Conservation (phyloP, 495 filamentous ascomycete species). For the Penicillium subrubescens region DNA sequence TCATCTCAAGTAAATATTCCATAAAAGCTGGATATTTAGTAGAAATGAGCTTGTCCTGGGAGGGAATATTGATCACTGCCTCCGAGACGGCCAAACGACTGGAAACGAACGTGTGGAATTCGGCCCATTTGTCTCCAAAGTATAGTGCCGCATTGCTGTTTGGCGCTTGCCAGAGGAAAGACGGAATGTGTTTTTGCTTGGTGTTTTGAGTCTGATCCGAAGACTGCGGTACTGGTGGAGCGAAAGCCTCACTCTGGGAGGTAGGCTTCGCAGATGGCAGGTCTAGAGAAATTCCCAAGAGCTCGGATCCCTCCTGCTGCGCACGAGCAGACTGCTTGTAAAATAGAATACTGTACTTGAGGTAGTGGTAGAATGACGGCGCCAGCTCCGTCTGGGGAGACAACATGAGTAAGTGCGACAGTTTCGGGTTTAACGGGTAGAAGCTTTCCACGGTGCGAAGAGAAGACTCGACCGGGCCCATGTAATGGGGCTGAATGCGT, state of each 20-base stretch:
- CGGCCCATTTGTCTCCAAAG: slow-evolving; percentile 80
- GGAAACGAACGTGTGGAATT: slow-evolving; percentile 74
- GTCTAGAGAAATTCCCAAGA: slow-evolving; percentile 78
- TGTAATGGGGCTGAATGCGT: slow-evolving; percentile 57
- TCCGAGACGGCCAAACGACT: slow-evolving; percentile 54
- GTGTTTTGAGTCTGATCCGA: slow-evolving; percentile 20
- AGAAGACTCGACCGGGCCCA: slow-evolving; percentile 64
- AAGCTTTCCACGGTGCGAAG: slow-evolving; percentile 77
- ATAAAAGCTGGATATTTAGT: slow-evolving; percentile 73
- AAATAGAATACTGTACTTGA: slow-evolving; percentile 72
- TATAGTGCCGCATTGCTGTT: slow-evolving; percentile 78
- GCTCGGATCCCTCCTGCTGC: slow-evolving; percentile 46
- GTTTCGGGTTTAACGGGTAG: slow-evolving; percentile 63
- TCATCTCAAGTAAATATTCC: slow-evolving; percentile 73
- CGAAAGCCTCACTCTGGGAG: slow-evolving; percentile 55
- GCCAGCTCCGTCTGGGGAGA: slow-evolving; percentile 76
- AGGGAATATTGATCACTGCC: slow-evolving; percentile 26
- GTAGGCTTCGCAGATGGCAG: slow-evolving; percentile 61
- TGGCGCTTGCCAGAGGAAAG: slow-evolving; percentile 82
- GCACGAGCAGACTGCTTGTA: slow-evolving; percentile 66
- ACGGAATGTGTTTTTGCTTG: slow-evolving; percentile 38
- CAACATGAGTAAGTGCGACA: slow-evolving; percentile 74
- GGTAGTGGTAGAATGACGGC: slow-evolving; percentile 76
- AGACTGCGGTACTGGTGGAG: slow-evolving; percentile 41
- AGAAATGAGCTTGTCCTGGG: slow-evolving; percentile 46